phyloP scores from a whole-genome alignment of 139 green algal species.

The Penium margaritaceum region DNA sequence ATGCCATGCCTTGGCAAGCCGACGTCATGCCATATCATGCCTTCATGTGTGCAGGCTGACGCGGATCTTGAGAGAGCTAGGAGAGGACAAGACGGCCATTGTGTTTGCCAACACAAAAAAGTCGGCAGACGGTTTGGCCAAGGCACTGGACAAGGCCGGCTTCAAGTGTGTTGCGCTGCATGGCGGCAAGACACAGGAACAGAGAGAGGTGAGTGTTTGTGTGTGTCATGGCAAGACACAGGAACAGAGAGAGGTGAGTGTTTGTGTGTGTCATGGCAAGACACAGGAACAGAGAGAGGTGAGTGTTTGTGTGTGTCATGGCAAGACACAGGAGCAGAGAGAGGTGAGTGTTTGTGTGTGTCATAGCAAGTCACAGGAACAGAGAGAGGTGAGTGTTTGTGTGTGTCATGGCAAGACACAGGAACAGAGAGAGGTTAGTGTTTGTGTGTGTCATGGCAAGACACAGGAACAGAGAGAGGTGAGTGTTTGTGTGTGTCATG shows the following conservation, averaged over 20 bases:
- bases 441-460: constrained; percentile 58
- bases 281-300: constrained; percentile 78
- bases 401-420: constrained; percentile 76
- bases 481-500: too few species aligned
- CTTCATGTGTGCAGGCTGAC: constrained; percentile 35
- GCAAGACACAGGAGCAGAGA: too few species aligned
- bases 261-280: constrained; percentile 58
- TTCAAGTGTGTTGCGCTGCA: constrained; percentile 74
- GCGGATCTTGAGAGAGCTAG: constrained; percentile 37
- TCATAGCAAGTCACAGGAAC: too few species aligned
- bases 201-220: constrained; percentile 74
- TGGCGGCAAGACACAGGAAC: constrained; percentile 73
- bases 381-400: too few species aligned
- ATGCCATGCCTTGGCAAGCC: too few species aligned
- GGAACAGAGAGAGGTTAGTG: constrained; percentile 75
- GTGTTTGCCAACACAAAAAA: constrained; percentile 96
- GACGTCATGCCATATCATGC: too few species aligned
- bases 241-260: constrained; percentile 75
- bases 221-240: constrained; percentile 76
- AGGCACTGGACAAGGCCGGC: constrained; percentile 58
- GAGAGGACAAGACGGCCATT: constrained; percentile 71
- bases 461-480: constrained; percentile 78
- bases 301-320: too few species aligned
- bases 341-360: too few species aligned
- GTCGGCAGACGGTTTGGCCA: constrained; percentile 73